Evolutionary conservation across 257 asterid species (phyloP).

Genomic region (Petrea volubilis): DNA sequence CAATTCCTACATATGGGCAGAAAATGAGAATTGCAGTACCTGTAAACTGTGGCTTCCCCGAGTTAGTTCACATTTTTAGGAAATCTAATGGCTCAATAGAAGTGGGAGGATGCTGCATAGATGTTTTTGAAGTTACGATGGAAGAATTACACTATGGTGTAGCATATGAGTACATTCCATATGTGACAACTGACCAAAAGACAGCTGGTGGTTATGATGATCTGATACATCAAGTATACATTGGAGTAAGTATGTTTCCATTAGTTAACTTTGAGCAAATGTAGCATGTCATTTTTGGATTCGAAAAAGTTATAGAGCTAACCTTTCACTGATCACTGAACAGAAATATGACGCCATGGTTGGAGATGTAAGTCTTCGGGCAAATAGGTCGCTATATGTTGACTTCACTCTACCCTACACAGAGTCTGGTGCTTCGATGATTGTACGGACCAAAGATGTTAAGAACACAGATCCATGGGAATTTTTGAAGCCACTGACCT

Average conservation of each 20-base stretch:
- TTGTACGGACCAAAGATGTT: slow-evolving; percentile 33
- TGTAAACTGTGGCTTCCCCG: slow-evolving; percentile 44
- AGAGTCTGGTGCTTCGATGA: slow-evolving; percentile 47
- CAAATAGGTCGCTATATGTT: slow-evolving; percentile 47
- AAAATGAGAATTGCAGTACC: slow-evolving; percentile 53
- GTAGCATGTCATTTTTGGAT: too few relatives aligned
- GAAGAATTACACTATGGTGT: slow-evolving; percentile 30
- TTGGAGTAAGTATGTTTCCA: slow-evolving; percentile 16
- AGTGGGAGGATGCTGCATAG: slow-evolving; percentile 33
- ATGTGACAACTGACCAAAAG: neutral
- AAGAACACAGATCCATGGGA: slow-evolving; percentile 31
- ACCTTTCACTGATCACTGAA: neutral
- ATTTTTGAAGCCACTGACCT: slow-evolving; percentile 54
- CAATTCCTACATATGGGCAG: slow-evolving; percentile 39
- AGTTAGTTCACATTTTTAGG: slow-evolving; percentile 38
- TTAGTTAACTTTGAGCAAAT: too few relatives aligned
- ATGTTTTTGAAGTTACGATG: slow-evolving; percentile 35
- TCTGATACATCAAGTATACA: slow-evolving; percentile 23
- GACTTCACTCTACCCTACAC: slow-evolving; percentile 58
- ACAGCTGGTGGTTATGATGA: slow-evolving; percentile 21
- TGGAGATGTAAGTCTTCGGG: slow-evolving; percentile 51
- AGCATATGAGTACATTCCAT: slow-evolving; percentile 36
- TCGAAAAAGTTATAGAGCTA: neutral
- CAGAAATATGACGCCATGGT: slow-evolving; percentile 42
- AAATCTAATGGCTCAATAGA: slow-evolving; percentile 24